These are phyloP conservation scores for Eurotiales sp. DNA, from an alignment of 2,329 filamentous ascomycete species.

Conservation along the genomic window DNA sequence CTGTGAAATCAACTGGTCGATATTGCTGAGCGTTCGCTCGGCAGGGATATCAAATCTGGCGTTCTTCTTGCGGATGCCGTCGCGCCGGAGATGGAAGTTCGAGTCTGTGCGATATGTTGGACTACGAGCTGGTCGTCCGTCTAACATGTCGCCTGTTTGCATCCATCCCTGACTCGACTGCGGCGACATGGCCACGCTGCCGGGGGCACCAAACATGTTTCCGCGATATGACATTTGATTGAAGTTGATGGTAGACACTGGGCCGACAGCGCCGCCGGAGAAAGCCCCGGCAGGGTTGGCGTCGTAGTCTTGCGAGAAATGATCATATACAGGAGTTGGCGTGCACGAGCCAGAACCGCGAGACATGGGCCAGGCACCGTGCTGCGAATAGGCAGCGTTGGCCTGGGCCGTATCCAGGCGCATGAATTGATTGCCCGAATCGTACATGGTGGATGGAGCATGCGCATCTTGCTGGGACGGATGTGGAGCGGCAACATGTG, in stretches of 20 bases:
- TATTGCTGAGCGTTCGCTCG: constrained; percentile 89
- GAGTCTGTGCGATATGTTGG: constrained; percentile 67
- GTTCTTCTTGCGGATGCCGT: constrained; percentile 98
- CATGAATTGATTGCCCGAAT: constrained; percentile 57
- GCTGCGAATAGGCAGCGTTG: constrained; percentile 42
- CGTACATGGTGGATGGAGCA: constrained; percentile 45
- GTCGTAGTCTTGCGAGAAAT: constrained; percentile 53
- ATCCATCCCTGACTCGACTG: constrained; percentile 59
- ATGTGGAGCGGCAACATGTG: constrained; percentile 7
- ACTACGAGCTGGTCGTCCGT: constrained; percentile 58
- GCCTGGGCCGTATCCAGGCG: constrained; percentile 52
- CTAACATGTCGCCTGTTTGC: constrained; percentile 45
- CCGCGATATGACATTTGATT: constrained; percentile 42
- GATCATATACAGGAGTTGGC: constrained; percentile 67
- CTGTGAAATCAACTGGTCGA: constrained; percentile 85
- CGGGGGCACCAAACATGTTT: constrained; percentile 47
- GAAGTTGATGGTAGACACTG: constrained; percentile 37
- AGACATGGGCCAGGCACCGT: constrained; percentile 60
- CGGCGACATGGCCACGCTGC: constrained; percentile 56
- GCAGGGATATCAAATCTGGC: constrained; percentile 94
- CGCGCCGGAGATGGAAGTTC: constrained; percentile 68
- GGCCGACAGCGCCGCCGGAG: constrained; percentile 40
- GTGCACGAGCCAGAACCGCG: constrained; percentile 68
- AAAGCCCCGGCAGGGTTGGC: constrained; percentile 41
- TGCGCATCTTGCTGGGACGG: constrained; percentile 38